Conservation (phyloP, 495 filamentous ascomycete genomes). For the Penicillium bovifimosum region DNA sequence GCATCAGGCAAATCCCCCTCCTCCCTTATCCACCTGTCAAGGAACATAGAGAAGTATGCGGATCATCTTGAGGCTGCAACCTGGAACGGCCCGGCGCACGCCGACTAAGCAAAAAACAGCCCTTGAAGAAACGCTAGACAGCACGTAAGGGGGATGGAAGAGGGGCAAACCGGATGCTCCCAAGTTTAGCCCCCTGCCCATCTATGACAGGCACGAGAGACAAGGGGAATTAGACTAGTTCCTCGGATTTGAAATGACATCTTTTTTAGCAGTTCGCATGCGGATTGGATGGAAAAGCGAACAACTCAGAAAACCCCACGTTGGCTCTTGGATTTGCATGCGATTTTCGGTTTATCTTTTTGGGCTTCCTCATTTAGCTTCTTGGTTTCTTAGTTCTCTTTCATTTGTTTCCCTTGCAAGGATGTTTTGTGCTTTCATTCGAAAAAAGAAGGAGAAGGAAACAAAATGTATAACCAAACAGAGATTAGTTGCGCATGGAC, state of each 20-base stretch:
- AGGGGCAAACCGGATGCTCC: conserved; percentile 2
- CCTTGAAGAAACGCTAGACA: conserved; percentile 40
- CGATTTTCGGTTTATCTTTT: background rate
- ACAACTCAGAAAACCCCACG: conserved; percentile 34
- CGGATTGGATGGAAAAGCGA: conserved; percentile 21
- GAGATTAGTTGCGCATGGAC: conserved; percentile 15
- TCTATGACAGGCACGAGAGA: conserved; percentile 6
- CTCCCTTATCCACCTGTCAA: conserved; percentile 37
- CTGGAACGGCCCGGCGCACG: conserved; percentile 49
- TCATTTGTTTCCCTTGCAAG: background rate
- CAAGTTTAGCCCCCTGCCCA: conserved; percentile 1
- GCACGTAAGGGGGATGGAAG: conserved; percentile 16
- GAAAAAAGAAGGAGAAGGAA: background rate
- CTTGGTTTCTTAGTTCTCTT: no score
- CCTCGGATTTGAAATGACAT: conserved; percentile 8
- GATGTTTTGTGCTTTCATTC: background rate
- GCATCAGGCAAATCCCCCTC: conserved; percentile 34
- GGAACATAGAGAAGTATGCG: conserved; percentile 37
- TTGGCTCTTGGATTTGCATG: conserved; percentile 12
- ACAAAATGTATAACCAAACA: conserved; percentile 4
- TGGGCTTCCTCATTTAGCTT: no score
- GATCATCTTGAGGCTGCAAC: conserved; percentile 50
- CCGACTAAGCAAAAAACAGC: conserved; percentile 32
- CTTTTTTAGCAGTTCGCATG: conserved; percentile 1
- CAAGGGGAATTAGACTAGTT: conserved; percentile 12